Evolutionary conservation across 2,329 filamentous ascomycete genomes (phyloP).

Genomic region (Xylariaceae sp.): DNA sequence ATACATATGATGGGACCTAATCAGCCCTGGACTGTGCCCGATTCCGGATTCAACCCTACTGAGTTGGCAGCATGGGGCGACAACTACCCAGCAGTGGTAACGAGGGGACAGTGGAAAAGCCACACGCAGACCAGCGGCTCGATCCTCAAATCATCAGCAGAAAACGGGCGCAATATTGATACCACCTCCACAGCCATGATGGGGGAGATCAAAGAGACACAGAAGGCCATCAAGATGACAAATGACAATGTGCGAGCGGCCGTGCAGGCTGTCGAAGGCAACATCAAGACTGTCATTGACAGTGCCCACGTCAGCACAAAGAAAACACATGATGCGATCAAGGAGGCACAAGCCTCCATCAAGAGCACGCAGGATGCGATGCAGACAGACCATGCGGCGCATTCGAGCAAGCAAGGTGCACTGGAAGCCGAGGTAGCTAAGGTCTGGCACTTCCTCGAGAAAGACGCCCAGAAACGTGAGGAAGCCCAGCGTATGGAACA

Average conservation of each 20-base stretch:
- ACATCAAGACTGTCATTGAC: constrained; percentile 14
- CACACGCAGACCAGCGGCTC: constrained; percentile 16
- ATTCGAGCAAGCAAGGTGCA: constrained; percentile 18
- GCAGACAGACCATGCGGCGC: constrained; percentile 16
- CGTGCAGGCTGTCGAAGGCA: constrained; percentile 11
- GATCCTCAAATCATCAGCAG: constrained; percentile 11
- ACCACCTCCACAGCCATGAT: constrained; percentile 6
- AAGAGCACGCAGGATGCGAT: constrained; percentile 19
- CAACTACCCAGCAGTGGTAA: constrained; percentile 16
- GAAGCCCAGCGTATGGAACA: constrained; percentile 17
- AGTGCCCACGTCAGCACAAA: constrained; percentile 4
- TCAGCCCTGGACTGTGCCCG: constrained; percentile 1
- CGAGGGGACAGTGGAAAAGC: constrained; percentile 19
- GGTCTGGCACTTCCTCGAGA: constrained; percentile 21
- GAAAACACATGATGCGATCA: constrained; percentile 14
- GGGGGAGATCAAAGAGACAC: constrained; percentile 15
- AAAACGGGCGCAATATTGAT: constrained; percentile 17
- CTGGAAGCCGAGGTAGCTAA: constrained; percentile 20
- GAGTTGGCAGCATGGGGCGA: constrained; percentile 13
- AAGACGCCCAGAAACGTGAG: constrained; percentile 22
- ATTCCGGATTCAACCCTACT: constrained; percentile 3
- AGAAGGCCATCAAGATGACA: constrained; percentile 16
- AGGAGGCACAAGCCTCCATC: constrained; percentile 16
- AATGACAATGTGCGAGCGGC: constrained; percentile 11
- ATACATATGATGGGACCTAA: constrained; percentile 1